phyloP scores from a whole-genome alignment of 768 basidiomycete species.

The Trametes meyenii region DNA sequence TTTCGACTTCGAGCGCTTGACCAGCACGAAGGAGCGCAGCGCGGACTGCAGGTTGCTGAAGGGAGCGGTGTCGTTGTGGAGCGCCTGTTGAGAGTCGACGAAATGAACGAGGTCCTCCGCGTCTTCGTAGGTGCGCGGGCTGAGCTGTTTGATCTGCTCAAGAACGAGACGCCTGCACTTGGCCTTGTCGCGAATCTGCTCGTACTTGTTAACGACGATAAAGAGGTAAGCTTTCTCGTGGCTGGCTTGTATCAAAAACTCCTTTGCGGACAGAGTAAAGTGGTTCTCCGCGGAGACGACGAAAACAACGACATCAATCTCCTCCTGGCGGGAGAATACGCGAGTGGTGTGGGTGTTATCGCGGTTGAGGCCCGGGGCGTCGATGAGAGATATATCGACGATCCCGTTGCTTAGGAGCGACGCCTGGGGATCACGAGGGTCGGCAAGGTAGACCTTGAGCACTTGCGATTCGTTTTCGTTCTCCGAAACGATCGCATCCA shows the following conservation, averaged over 20 bases:
- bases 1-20: slow-evolving; percentile 96
- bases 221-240: slow-evolving; percentile 98
- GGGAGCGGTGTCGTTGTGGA: slow-evolving; percentile 64
- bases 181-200: slow-evolving; percentile 93
- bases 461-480: slow-evolving; percentile 70
- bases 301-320: slow-evolving; percentile 98
- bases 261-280: slow-evolving; percentile 93
- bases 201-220: slow-evolving; percentile 98
- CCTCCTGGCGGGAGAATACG: slow-evolving; percentile 92
- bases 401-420: slow-evolving; percentile 94
- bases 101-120: slow-evolving; percentile 96
- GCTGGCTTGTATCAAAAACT: slow-evolving; percentile 90
- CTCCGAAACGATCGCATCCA: slow-evolving; percentile 80
- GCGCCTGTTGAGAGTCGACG: slow-evolving; percentile 85
- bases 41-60: slow-evolving; percentile 91
- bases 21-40: slow-evolving; percentile 91
- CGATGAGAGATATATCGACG: slow-evolving; percentile 97
- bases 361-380: slow-evolving; percentile 96
- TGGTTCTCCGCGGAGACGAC: slow-evolving; percentile 98
- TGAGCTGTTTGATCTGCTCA: slow-evolving; percentile 92
- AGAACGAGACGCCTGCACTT: slow-evolving; percentile 86
- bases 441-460: slow-evolving; percentile 88
- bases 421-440: slow-evolving; percentile 73
- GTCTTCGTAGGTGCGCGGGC: slow-evolving; percentile 90
- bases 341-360: slow-evolving; percentile 95